phyloP scores from a whole-genome alignment of 148 eudicot species.

The Heliamphora exappendiculata region DNA sequence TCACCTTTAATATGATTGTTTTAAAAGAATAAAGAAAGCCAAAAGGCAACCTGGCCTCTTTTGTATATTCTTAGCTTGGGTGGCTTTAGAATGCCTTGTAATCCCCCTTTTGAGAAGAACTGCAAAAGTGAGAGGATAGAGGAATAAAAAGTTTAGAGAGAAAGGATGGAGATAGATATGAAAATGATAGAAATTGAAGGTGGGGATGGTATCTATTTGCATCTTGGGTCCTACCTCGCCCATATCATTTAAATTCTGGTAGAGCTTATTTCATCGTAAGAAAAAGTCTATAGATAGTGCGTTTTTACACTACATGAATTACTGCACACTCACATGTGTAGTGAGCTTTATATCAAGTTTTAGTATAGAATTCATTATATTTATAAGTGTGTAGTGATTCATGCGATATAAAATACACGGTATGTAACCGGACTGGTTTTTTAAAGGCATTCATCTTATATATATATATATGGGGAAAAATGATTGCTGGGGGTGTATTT shows the following conservation, averaged over 20 bases:
- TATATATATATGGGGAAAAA: no score
- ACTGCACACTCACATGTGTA: no score
- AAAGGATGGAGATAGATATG: neutral
- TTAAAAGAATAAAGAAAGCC: neutral
- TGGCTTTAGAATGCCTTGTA: neutral
- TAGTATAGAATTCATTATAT: no score
- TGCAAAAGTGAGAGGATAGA: neutral
- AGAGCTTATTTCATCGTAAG: no score
- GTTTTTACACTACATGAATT: no score
- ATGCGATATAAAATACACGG: no score
- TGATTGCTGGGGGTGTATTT: no score
- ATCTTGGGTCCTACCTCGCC: neutral
- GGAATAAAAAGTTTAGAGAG: neutral
- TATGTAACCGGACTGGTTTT: no score
- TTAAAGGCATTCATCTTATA: no score
- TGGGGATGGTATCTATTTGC: constrained; percentile 4
- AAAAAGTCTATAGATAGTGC: no score
- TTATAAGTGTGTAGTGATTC: no score
- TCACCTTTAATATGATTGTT: neutral
- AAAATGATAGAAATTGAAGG: neutral
- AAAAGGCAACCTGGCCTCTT: neutral
- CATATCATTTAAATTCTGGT: neutral
- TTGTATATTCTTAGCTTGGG: constrained; percentile 1
- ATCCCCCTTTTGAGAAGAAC: neutral
- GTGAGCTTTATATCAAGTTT: no score